Conservation (phyloP, 225 moss, liverwort and hornwort species). For the Antitrichia curtipendula region DNA sequence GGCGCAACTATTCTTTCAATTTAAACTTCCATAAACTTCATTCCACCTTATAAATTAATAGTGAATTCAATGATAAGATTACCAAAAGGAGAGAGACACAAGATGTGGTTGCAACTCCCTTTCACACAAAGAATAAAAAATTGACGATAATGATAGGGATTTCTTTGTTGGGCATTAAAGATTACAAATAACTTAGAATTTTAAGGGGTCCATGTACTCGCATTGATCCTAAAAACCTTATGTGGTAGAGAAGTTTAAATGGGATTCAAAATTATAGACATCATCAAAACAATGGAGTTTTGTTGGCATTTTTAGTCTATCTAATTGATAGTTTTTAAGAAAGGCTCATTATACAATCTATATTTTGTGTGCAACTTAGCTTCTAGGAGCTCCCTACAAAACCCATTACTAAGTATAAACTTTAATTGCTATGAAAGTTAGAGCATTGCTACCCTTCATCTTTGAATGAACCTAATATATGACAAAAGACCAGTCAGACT, state of each 20-base stretch:
- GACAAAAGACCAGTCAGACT: accelerated
- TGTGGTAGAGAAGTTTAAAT: background rate
- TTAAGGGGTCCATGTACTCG: too few relatives aligned
- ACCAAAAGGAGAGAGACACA: accelerated
- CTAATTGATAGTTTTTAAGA: accelerated
- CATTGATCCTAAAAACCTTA: background rate
- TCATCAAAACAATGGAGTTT: background rate
- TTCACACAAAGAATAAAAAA: accelerated
- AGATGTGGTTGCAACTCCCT: background rate
- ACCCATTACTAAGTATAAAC: background rate
- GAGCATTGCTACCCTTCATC: background rate
- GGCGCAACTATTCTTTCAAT: background rate
- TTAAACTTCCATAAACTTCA: background rate
- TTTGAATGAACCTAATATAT: accelerated
- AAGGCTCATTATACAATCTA: background rate
- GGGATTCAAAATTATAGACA: background rate
- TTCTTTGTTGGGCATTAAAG: background rate
- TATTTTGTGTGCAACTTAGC: background rate
- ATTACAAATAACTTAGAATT: accelerated
- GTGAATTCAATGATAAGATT: too few relatives aligned
- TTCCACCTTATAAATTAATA: background rate
- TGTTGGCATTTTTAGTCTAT: background rate
- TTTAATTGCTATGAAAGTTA: background rate
- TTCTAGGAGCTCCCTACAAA: accelerated
- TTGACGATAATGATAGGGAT: background rate